Percentiles rank a stretch among this genome's conserved stretches.
Evolutionary conservation across 306 rosid species (phyloP).

Genomic region (Castanea sativa): DNA sequence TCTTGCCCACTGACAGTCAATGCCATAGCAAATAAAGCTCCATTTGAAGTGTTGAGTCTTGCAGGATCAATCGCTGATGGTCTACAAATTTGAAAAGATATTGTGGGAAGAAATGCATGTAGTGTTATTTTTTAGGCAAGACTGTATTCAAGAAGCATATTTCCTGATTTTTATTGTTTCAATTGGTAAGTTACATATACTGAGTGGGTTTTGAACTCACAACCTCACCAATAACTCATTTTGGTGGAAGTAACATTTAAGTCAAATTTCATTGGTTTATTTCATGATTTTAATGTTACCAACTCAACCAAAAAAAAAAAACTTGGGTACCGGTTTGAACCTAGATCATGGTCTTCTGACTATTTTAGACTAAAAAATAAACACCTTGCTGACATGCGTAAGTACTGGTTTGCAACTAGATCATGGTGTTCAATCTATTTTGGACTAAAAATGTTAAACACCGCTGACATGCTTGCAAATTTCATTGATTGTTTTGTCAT

Average conservation of each 20-base stretch:
- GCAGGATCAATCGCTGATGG: slow-evolving; percentile 90
- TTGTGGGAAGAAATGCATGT: neutral
- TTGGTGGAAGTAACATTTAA: too few species aligned
- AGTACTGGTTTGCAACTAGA: neutral
- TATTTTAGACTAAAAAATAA: too few species aligned
- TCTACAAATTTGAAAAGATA: slow-evolving; percentile 53
- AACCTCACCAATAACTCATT: too few species aligned
- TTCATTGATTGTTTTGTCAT: neutral
- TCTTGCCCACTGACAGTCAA: slow-evolving; percentile 86
- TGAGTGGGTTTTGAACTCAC: too few species aligned
- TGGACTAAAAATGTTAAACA: neutral
- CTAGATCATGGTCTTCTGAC: too few species aligned
- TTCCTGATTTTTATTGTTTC: too few species aligned
- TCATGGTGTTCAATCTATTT: neutral
- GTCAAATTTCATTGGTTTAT: too few species aligned
- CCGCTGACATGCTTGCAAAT: neutral
- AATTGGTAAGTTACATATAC: too few species aligned
- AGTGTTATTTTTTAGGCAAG: neutral
- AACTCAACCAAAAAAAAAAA: too few species aligned
- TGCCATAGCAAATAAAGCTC: slow-evolving; percentile 67
- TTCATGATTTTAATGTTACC: too few species aligned
- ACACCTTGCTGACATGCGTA: neutral
- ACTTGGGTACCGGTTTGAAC: neutral
- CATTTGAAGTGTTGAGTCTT: slow-evolving; percentile 83
- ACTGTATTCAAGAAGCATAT: neutral